Evolutionary conservation across 2,329 filamentous ascomycete species (phyloP), one percentile per base, ranked within the genome.

Genomic region (Escovopsis sp.): DNA sequence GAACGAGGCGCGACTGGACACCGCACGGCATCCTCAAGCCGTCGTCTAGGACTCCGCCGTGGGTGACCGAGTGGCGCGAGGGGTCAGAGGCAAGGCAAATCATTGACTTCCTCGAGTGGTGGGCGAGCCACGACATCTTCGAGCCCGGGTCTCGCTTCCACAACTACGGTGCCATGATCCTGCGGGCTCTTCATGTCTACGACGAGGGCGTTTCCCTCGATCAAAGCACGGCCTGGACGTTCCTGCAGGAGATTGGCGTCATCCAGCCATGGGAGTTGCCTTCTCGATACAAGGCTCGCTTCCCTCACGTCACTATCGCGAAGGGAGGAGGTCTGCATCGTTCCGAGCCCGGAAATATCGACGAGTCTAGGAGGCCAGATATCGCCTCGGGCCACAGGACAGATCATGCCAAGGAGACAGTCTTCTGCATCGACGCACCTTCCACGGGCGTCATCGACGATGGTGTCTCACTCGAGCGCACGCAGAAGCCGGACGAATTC

Each of bases 391-490:
- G 59, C 10, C 48, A 70, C 18, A 72, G 82, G 32, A 67, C 64
- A 39, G 67, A 75, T 35, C 80, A 74, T 68, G 59, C 30, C 1
- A 47, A 63, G n/a, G 49, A 72, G 16, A 68, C 66, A 0, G 69
- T 81, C 2, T 87, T 76, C 50, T 85, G 79, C 44, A 81, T 92
- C 40, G 83, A 92, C 48, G 66, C 70, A 19, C 62, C 65, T 15
- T 58, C 56, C 26, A 79, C 84, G 0, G 61, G 68, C 19, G 75
- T 88, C 45, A 79, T 90, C 39, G 83, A 92, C 45, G 83, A 92
- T 49, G 83, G 77, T 2, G 57, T 92, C 8, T 88, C 82, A 1
- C 49, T 90, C 7, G 76, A 85, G 48, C 52, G 56, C 31, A 68
- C 76, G 1, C 55, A 62, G 4, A 59, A 54, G 14, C 41, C 63